Base-by-base conservation (phyloP, 2,329 filamentous ascomycete species). In the Lachnellula cervina region DNA sequence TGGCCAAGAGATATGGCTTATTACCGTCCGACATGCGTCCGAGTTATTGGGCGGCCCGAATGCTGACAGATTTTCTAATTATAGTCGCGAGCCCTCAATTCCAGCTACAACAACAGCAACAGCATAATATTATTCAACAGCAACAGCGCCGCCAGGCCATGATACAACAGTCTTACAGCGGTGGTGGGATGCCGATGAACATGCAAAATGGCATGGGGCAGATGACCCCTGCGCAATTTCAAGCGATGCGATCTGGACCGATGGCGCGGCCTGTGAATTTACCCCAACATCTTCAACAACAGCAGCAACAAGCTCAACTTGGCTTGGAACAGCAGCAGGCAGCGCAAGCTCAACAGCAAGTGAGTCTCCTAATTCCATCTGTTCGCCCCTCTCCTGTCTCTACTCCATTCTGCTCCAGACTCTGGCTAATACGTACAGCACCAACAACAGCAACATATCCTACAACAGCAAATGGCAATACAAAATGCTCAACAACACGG, bases 81-180 rank as follows among this genome's bases (percentile, higher is more conserved):
- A 49, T 53, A 64, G 59, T 64, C 50, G 58, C 66, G 65, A 70
- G 69, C 46, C 70, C 72, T 38, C 64, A 68, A 49, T 54, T 70
- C 47, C 65, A 66, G 38, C 69, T 69, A 47, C 65, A 66, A 42
- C 70, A 74, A 64, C 73, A 74, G 63, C 77, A 83, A 62, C 81
- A 84, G 60, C 80, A 83, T 59, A 77, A 82, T 54, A 70, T 74
- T 45, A 67, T 82, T 42, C 81, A 84, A 45, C 79, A 82, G 59
- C 79, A 82, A 40, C 64, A n/a, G 63, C 47, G 63, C 66, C 73
- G 78, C 50, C 80, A 84, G 59, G 74, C 74, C 6, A 70, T 82
- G 57, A 75, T 83, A 72, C 74, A 75, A 16, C 80, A 83, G 61
- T 80, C 83, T 60, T 75, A 73, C 54, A 76, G 70, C 16, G 43